A percentile compares a stretch with the other conserved stretches of the same genome.
Evolutionary conservation across 306 rosid genomes (phyloP).

Genomic region (Fragaria nilgerrensis): DNA sequence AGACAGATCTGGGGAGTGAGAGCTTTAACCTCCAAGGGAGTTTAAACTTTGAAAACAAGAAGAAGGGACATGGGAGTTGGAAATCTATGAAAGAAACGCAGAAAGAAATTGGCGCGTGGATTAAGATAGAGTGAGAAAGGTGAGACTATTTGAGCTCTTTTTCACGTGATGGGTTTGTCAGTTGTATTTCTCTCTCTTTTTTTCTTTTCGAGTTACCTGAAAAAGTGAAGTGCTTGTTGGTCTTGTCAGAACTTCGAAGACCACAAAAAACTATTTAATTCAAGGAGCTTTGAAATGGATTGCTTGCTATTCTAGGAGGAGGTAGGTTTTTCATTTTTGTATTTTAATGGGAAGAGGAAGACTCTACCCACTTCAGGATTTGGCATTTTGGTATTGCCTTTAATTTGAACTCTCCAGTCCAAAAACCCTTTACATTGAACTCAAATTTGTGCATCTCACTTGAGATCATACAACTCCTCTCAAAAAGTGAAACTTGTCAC

Average conservation of each 20-base stretch:
- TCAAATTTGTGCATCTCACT: neutral
- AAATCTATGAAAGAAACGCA: neutral
- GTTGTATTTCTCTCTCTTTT: constrained; percentile 24
- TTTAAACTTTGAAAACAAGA: neutral
- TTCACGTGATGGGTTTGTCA: constrained; percentile 69
- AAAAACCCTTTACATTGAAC: neutral
- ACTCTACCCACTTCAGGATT: neutral
- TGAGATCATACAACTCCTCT: neutral
- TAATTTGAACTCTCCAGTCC: neutral
- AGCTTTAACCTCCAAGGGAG: constrained; percentile 11
- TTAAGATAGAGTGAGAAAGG: constrained; percentile 22
- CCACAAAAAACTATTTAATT: neutral
- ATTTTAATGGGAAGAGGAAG: neutral
- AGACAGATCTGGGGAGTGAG: constrained; percentile 40
- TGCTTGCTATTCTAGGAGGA: neutral
- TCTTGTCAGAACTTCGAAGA: constrained; percentile 44
- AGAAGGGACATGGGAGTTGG: neutral
- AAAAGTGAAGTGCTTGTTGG: constrained; percentile 26
- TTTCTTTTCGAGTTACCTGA: neutral
- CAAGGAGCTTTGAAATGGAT: no score
- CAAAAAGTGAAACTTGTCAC: neutral
- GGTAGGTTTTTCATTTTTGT: neutral
- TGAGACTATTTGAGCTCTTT: constrained; percentile 23
- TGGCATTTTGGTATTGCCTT: neutral
- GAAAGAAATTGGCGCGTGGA: constrained; percentile 58